Conservation (phyloP, 345 rosid genomes). For the Eutrema heterophyllum region DNA sequence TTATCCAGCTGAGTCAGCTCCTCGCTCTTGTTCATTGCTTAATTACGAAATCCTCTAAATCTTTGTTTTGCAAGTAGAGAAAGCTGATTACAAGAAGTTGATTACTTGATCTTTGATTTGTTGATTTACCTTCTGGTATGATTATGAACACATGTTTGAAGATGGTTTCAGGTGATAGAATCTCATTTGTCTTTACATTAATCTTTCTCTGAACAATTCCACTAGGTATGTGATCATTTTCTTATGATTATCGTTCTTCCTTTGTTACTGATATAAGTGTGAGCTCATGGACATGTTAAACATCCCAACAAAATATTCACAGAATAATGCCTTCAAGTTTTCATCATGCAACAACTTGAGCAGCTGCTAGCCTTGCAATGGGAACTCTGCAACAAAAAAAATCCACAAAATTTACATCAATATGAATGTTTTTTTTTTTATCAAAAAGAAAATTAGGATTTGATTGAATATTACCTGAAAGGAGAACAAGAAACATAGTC, state of each 20-base stretch:
- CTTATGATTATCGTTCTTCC: neutral
- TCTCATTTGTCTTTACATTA: slow-evolving; percentile 1
- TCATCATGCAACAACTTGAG: slow-evolving; percentile 59
- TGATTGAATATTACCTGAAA: slow-evolving; percentile 47
- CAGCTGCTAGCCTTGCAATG: slow-evolving; percentile 93
- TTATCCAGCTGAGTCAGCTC: neutral
- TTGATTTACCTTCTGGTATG: neutral
- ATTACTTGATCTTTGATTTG: neutral
- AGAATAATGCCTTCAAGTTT: too few species aligned
- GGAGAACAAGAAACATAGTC: slow-evolving; percentile 98
- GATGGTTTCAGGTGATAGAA: neutral
- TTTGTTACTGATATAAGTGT: neutral
- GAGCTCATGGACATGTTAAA: neutral
- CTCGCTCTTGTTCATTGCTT: neutral
- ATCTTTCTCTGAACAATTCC: neutral
- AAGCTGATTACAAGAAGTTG: neutral
- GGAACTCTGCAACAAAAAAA: slow-evolving; percentile 52
- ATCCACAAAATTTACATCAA: neutral
- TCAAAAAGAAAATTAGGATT: neutral
- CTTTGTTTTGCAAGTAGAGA: neutral
- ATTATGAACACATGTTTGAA: neutral
- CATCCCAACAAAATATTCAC: neutral
- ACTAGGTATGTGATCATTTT: neutral
- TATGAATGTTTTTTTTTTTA: neutral
- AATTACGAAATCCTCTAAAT: neutral